Base-by-base conservation (phyloP, 192 early-diverging fungal species). In the Podila verticillata region DNA sequence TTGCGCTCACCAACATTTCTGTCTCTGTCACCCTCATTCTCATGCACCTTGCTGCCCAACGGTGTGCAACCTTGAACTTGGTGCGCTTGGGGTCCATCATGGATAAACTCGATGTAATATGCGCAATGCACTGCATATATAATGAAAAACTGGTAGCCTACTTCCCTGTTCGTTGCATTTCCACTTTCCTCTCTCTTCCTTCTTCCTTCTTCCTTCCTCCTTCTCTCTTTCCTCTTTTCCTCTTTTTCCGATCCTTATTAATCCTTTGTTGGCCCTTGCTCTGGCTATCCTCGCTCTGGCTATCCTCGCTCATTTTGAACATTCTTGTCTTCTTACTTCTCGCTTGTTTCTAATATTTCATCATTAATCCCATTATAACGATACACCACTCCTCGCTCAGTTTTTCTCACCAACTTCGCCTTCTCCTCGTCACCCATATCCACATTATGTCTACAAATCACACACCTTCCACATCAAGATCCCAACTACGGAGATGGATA, bases 251-350 rank as follows among this genome's bases (percentile, higher is more conserved):
- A 24, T 24, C 13, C 28, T 70, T 22, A 39, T 49, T 13, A 17
- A 63, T 51, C 51, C 49, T 66, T 36, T 22, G 64, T 56, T 62
- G 7, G 61, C 20, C 51, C 39, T 44, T 34, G 28, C 54, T 19
- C 49, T 28, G 29, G 19, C 31, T 9, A 29, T 15, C 34, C 47
- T 30, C 60, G 7, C 35, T 32, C 22, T 51, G 44, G 15, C 44
- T 15, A 47, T 15, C 7, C 44, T 9, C 44, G 15, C 51, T 2
- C 24, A 24, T 54, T 26, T 17, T 54, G 20, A 54, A 19, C 24
- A 24, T 54, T 15, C 24, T 54, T 54, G 2, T 4, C n/a, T 54
- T 24, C 51, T 19, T 54, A 9, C 51, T 54, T n/a, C 22, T 26
- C 10, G 7, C 24, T 35, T 32, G 4, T 10, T 26, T 48, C n/a